Evolutionary conservation across 2,329 filamentous ascomycete species (phyloP), one percentile per base, ranked within the genome.

Genomic region (Aspergillus sp.): DNA sequence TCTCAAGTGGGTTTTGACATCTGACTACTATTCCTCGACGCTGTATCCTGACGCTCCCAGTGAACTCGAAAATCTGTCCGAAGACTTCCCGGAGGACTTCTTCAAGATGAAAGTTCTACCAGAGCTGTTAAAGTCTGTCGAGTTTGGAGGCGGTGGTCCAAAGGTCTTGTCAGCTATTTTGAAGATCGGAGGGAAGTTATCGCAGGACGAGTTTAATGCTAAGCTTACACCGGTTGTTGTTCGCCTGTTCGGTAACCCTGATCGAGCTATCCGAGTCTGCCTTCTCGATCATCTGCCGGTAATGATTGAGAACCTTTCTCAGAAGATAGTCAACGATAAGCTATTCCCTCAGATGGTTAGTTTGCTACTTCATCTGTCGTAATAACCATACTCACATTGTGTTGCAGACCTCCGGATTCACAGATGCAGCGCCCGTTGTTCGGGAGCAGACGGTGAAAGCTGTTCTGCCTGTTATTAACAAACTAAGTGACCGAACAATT

Each of bases 71-170:
- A 83, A 90, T 59, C 82, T 97, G 5, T 89, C 91, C 0, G 91
- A 97, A 64, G 93, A 99, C 73, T 97, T 98, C 61, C 95, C 95
- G 0, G 93, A 97, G 70, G 95, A 98, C 59, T 99, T 96, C 74
- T 96, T 98, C 81, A 96, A 96, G 72, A 90, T 96, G 83, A 99
- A 98, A 70, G 87, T 99, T 3, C 81, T 99, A 8, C 95, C 95
- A 0, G 95, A 99, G 71, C 80, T 99, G 31, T 82, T 99, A n/a
- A 99, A 98, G 71, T 96, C 93, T 0, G 92, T 98, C n/a, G 95
- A 99, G 69, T 99, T 97, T 73, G 95, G 95, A 7, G 95, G 93
- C 11, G 95, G 95, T 27, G 95, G 95, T 0, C 90, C 93, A 0
- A 96, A 96, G 70, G 93, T 96, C 0, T 90, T 99, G 59, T 79